Base-by-base conservation (phyloP, 1,284 basidiomycete genomes). In the Ceratobasidium sp. region DNA sequence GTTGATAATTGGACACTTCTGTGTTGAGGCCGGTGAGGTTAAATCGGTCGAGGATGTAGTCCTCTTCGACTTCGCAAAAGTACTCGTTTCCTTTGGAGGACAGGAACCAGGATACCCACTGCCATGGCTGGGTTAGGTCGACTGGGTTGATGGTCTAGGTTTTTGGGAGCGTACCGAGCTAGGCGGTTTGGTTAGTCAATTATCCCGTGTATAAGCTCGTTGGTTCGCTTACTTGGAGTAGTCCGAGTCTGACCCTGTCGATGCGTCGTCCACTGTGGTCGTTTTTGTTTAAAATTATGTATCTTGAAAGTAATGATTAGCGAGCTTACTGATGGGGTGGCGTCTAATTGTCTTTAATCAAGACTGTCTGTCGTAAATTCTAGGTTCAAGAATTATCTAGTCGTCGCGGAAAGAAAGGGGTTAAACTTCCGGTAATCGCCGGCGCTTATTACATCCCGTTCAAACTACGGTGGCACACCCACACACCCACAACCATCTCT, bases 61-160 rank as follows among this genome's bases (percentile, higher is more conserved):
- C 97, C 83, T 99, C 97, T 84, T 99, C 98, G 81, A 99, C 96
- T 87, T 99, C 97, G 86, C 97, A 98, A 85, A 99, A 99, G 88
- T 99, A 99, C 87, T 99, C 97, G 86, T 95, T 94, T 71, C 94
- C 94, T 84, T 95, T 97, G n/a, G 96, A 97, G 7, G 96, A 96
- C 38, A 99, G 89, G 85, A 99, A 99, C 97, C 97, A 99, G 6
- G 96, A 96, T 82, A 98, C 97, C 97, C 97, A 99, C 93, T 93
- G 81, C 18, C 64, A 38, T 35, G 30, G 59, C 54, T 35, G 23
- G 67, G 66, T 59, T 50, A 57, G 48, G 50, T 38, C 20, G 27
- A 30, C n/a, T 62, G 20, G 67, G n/a, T 12, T 38, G 30, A 35
- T 52, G 33, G 41, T 44, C 52, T 77, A 73, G n/a, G 20, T 3